Evolutionary conservation across 2,329 filamentous ascomycete genomes (phyloP), one percentile per base, ranked within the genome.

Genomic region (Bretziella fagacearum): DNA sequence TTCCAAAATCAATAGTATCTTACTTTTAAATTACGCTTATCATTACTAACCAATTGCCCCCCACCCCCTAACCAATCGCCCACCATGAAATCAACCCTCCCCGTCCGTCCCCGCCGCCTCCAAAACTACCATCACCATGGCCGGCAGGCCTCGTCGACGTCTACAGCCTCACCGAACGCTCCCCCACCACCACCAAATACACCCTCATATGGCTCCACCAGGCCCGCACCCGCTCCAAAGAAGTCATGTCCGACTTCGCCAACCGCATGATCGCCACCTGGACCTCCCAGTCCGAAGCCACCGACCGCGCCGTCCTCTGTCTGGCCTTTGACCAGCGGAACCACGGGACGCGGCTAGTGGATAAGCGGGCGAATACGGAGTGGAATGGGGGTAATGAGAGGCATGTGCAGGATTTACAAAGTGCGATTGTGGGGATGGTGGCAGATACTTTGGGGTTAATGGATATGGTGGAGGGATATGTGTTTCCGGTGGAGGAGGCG

Each of bases 331-430:
- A 96, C 63, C 86, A 94, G 66, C 74, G 89, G 39, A 96, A 96
- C 61, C 91, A 96, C 62, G 91, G 91, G 22, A 71, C 73, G 2
- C 68, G 91, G 47, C 62, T 77, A 50, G 73, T 89, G 2, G 70
- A 79, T 55, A 64, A 72, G 6, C 54, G 69, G 15, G 77, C 81
- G 22, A 96, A 95, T 59, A 68, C 79, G 54, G 70, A 80, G 3
- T 96, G 87, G 89, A 44, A 41, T 36, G 63, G 74, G 30, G 86
- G 85, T 25, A 94, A 95, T 58, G 66, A 71, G 29, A 73, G 69
- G 5, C 91, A 96, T 64, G 89, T 86, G 0, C 77, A 84, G 58
- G 91, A 98, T 61, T 94, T 98, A 86, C 86, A 91, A 59, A 77
- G 74, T 25, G 74, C 77, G 52, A 80, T 87, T 51, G 73, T 75